Conservation (phyloP, 306 rosid species). For the Medicago lupulina region DNA sequence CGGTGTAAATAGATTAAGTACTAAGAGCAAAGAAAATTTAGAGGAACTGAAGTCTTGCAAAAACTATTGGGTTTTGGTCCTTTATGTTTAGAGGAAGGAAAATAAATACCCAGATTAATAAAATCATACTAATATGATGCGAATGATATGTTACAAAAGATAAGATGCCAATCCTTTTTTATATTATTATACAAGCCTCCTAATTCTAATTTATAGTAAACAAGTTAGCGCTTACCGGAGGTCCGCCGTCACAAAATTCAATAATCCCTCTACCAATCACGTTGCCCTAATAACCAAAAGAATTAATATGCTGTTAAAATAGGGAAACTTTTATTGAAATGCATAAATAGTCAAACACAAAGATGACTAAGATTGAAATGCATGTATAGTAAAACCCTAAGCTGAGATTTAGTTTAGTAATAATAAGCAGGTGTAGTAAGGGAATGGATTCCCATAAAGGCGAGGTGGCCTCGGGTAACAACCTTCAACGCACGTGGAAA, state of each 20-base stretch:
- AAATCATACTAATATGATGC: background rate
- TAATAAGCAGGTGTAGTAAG: background rate
- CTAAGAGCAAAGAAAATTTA: background rate
- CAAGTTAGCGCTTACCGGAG: slow-evolving; percentile 67
- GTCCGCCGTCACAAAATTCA: slow-evolving; percentile 84
- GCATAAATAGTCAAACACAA: background rate
- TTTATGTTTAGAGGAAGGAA: background rate
- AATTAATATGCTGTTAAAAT: slow-evolving; percentile 19
- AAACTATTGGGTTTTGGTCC: background rate
- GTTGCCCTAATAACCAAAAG: slow-evolving; percentile 63
- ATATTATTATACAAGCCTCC: background rate
- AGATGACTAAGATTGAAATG: background rate
- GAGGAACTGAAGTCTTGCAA: slow-evolving; percentile 1
- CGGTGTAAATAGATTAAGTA: slow-evolving; percentile 16
- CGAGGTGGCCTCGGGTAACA: background rate
- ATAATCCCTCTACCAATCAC: slow-evolving; percentile 79
- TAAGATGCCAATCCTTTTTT: background rate
- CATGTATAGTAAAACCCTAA: background rate
- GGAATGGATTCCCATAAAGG: background rate
- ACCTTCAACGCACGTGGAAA: background rate
- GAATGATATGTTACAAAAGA: slow-evolving; percentile 4
- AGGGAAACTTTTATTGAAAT: background rate
- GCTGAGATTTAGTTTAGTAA: background rate
- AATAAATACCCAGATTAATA: background rate
- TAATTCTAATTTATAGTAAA: background rate